Percentiles rank a stretch among this genome's conserved stretches.
Evolutionary conservation across 2,329 filamentous ascomycete species (phyloP).

Genomic region (Diplodia corticola): DNA sequence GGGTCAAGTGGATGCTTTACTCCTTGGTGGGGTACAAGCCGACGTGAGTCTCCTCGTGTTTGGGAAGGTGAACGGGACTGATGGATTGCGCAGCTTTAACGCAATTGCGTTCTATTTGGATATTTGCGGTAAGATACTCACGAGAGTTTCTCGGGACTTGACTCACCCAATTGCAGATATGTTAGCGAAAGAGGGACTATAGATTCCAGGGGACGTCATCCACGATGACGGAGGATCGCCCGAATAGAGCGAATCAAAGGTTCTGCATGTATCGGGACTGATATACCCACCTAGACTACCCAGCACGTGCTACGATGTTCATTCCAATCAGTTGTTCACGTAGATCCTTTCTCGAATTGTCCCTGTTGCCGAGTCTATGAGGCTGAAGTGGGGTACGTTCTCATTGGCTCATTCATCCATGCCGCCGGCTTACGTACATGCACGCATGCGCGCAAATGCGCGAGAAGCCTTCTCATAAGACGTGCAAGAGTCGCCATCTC

Average conservation of each 20-base stretch:
- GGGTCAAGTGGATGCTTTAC: slow-evolving; percentile 60
- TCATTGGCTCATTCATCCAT: too few relatives aligned
- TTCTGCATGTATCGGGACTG: too few relatives aligned
- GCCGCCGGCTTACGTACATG: too few relatives aligned
- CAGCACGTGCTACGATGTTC: too few relatives aligned
- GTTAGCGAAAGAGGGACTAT: not conserved
- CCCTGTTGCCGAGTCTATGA: too few relatives aligned
- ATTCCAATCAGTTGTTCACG: too few relatives aligned
- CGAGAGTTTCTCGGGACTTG: not conserved
- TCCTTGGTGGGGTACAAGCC: slow-evolving; percentile 56
- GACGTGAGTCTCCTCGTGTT: slow-evolving; percentile 43
- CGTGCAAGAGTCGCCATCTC: too few relatives aligned
- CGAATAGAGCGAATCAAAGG: not conserved
- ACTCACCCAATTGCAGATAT: not conserved
- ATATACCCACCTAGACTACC: too few relatives aligned
- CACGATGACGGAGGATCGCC: not conserved
- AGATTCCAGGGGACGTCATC: not conserved
- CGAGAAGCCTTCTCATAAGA: too few relatives aligned
- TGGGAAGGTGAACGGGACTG: not conserved
- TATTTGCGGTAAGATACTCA: slow-evolving; percentile 55
- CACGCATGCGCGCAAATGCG: too few relatives aligned
- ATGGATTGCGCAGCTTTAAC: slow-evolving; percentile 57
- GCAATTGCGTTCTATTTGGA: slow-evolving; percentile 64
- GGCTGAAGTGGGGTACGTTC: too few relatives aligned
- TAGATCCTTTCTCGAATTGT: too few relatives aligned